Conservation (phyloP, 257 asterid genomes). For the Forsythia suspensa region DNA sequence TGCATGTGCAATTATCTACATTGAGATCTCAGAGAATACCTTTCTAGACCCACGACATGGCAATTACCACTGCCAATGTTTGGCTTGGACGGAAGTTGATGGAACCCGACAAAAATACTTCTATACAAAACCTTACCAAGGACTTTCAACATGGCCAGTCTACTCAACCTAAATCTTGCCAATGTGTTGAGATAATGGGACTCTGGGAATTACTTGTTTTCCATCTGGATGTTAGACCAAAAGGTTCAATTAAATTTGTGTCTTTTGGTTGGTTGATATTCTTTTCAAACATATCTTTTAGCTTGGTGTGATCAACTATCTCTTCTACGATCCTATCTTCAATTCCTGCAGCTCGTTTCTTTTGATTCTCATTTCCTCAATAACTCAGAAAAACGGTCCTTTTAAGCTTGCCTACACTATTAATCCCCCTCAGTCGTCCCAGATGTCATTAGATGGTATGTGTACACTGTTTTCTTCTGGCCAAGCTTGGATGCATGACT, state of each 20-base stretch:
- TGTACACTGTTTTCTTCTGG: constrained; percentile 42
- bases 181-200: too few relatives aligned
- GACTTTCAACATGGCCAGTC: neutral
- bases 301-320: constrained; percentile 22
- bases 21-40: neutral
- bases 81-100: neutral
- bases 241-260: constrained; percentile 26
- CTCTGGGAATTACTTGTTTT: constrained; percentile 1
- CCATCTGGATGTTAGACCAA: constrained; percentile 30
- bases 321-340: constrained; percentile 39
- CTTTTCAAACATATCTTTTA: constrained; percentile 40
- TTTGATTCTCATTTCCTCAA: constrained; percentile 28
- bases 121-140: neutral
- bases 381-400: constrained; percentile 45
- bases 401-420: constrained; percentile 46
- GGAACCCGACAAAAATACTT: neutral
- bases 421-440: constrained; percentile 40
- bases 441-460: constrained; percentile 45
- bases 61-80: neutral
- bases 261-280: constrained; percentile 53
- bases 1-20: neutral
- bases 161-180: too few relatives aligned
- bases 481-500: constrained; percentile 50
- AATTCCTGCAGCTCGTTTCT: constrained; percentile 2
- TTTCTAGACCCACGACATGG: neutral